These are phyloP conservation scores for Lunularia cruciata DNA, from an alignment of 225 moss, liverwort and hornwort species.

Conservation along the genomic window DNA sequence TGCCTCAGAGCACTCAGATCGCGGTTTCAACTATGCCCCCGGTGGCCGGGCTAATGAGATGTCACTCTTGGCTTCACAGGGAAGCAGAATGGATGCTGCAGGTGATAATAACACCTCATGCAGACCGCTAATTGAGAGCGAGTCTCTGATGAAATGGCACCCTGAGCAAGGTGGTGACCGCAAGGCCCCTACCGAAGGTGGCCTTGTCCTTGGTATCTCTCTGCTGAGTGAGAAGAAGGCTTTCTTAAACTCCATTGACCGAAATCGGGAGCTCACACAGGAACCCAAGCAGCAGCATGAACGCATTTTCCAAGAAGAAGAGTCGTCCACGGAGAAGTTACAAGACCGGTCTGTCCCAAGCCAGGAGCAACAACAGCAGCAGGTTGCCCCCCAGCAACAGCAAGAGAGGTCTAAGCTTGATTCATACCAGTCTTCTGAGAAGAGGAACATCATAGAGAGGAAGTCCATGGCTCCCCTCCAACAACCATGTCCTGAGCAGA, in stretches of 20 bases:
- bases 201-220: slow-evolving; percentile 23
- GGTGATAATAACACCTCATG: slow-evolving; percentile 7
- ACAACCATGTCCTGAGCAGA: slow-evolving; percentile 2
- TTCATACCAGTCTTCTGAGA: slow-evolving; percentile 9
- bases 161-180: slow-evolving; percentile 16
- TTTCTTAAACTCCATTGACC: slow-evolving; percentile 15
- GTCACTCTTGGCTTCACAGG: not conserved
- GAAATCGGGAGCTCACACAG: slow-evolving; percentile 6
- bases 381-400: not conserved
- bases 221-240: slow-evolving; percentile 10
- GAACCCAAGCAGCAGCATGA: slow-evolving; percentile 2
- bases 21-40: slow-evolving; percentile 14
- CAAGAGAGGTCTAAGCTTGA: slow-evolving; percentile 3
- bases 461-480: slow-evolving; percentile 10
- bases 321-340: slow-evolving; percentile 3
- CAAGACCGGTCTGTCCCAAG: not conserved
- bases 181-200: slow-evolving; percentile 13
- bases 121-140: slow-evolving; percentile 25
- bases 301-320: slow-evolving; percentile 22
- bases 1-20: slow-evolving; percentile 22
- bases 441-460: slow-evolving; percentile 20
- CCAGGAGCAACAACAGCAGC: not conserved
- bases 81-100: not conserved
- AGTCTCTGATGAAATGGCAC: slow-evolving; percentile 30
- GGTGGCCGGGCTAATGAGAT: slow-evolving; percentile 5